A percentile compares a stretch with the other conserved stretches of the same genome.
Conservation (phyloP, 768 basidiomycete genomes). For the Serendipita sp. region DNA sequence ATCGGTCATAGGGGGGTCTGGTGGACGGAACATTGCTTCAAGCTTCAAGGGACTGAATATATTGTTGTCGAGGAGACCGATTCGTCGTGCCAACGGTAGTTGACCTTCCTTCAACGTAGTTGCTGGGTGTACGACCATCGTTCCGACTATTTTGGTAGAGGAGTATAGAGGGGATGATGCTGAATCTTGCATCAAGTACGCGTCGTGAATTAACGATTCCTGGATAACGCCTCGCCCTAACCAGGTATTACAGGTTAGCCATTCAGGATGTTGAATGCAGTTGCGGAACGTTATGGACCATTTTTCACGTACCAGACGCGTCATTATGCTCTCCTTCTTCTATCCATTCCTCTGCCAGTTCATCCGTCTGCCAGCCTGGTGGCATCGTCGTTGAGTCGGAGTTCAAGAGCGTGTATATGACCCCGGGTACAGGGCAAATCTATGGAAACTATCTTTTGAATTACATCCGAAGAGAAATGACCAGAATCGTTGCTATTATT, state of each 20-base stretch:
- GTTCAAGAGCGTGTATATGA: neutral
- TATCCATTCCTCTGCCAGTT: slow-evolving; percentile 84
- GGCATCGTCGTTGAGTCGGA: neutral
- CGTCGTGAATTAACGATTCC: slow-evolving; percentile 29
- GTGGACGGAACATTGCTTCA: slow-evolving; percentile 88
- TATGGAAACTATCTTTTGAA: no score
- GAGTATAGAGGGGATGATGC: slow-evolving; percentile 17
- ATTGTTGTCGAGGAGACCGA: slow-evolving; percentile 34
- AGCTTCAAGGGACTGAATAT: slow-evolving; percentile 79
- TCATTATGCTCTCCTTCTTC: slow-evolving; percentile 33
- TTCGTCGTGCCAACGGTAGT: slow-evolving; percentile 49
- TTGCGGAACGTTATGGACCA: neutral
- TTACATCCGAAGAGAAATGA: no score
- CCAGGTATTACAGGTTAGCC: neutral
- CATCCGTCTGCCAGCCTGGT: slow-evolving; percentile 78
- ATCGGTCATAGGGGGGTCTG: slow-evolving; percentile 26
- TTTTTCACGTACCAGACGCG: slow-evolving; percentile 7
- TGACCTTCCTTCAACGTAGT: slow-evolving; percentile 29
- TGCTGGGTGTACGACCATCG: slow-evolving; percentile 46
- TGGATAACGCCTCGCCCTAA: neutral
- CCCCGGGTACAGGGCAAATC: no score
- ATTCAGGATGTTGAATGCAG: neutral
- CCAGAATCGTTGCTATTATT: no score
- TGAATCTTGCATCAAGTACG: slow-evolving; percentile 19
- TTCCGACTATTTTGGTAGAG: slow-evolving; percentile 33